Percentiles rank a stretch among this genome's conserved stretches.
phyloP scores from a whole-genome alignment of 495 filamentous ascomycete species.

The Tuber indicum region DNA sequence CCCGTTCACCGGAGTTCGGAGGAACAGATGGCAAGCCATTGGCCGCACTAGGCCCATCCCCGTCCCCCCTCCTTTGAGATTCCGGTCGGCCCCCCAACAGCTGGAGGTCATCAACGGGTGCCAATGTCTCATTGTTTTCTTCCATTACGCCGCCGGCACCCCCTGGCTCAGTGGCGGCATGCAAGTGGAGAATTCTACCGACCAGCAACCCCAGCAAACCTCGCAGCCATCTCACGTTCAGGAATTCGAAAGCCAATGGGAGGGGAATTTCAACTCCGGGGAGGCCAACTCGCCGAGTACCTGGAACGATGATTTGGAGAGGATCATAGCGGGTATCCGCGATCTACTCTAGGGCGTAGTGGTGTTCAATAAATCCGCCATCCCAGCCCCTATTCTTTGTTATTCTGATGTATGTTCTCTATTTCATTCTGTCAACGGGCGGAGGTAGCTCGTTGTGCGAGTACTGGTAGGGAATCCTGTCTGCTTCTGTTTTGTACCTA shows the following conservation, averaged over 20 bases:
- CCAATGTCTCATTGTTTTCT: background rate
- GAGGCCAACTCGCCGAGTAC: background rate
- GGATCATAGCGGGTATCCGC: background rate
- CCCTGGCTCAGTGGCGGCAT: background rate
- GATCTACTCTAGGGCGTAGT: background rate
- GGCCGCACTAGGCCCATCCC: background rate
- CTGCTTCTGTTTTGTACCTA: background rate
- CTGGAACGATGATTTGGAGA: background rate
- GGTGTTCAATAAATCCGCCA: background rate
- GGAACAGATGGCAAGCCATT: background rate
- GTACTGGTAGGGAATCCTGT: background rate
- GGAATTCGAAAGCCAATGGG: background rate
- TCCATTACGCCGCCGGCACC: background rate
- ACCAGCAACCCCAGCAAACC: background rate
- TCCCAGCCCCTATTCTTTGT: background rate
- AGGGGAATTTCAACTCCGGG: background rate
- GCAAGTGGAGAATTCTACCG: background rate
- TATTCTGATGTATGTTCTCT: background rate
- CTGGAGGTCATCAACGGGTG: background rate
- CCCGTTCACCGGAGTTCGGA: background rate
- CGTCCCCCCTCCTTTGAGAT: background rate
- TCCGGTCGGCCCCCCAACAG: background rate
- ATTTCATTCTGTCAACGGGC: background rate
- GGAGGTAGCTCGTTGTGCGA: background rate
- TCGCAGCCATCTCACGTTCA: background rate